Percentiles rank a stretch among this genome's conserved stretches.
Conservation (phyloP, 176 grass and related monocot genomes). For the Cymbopogon citratus region DNA sequence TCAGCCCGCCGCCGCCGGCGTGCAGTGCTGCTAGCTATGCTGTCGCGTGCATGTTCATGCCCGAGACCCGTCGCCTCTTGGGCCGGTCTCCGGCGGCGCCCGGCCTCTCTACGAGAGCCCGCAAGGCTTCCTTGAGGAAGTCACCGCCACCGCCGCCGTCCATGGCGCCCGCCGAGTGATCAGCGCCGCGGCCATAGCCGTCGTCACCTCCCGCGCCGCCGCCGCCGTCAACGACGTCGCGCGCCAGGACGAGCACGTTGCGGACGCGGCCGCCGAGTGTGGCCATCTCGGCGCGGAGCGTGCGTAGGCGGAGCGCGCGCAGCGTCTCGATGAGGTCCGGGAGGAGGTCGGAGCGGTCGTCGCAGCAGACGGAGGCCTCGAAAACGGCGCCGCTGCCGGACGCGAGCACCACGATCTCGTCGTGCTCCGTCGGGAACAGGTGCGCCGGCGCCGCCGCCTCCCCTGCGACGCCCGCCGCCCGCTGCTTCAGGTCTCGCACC, state of each 20-base stretch:
- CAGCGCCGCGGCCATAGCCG: neutral
- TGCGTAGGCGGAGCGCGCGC: slow-evolving; percentile 65
- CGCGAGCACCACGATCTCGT: slow-evolving; percentile 72
- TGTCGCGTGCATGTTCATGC: slow-evolving; percentile 54
- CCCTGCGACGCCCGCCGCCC: slow-evolving; percentile 49
- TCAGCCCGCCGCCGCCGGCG: neutral
- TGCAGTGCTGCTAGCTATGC: slow-evolving; percentile 12
- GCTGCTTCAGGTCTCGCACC: slow-evolving; percentile 85
- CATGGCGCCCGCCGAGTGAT: neutral
- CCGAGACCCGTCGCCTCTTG: slow-evolving; percentile 66
- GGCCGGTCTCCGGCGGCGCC: slow-evolving; percentile 46
- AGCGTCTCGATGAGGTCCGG: slow-evolving; percentile 89
- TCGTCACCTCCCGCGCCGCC: neutral
- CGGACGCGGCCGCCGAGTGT: slow-evolving; percentile 88
- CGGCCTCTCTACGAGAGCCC: slow-evolving; percentile 57
- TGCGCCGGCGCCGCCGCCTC: slow-evolving; percentile 43
- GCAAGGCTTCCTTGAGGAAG: slow-evolving; percentile 60
- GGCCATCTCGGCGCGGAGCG: slow-evolving; percentile 86
- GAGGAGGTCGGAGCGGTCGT: slow-evolving; percentile 86
- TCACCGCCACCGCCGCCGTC: slow-evolving; percentile 17
- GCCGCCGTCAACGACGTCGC: slow-evolving; percentile 5
- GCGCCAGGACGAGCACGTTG: slow-evolving; percentile 76
- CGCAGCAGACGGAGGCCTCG: slow-evolving; percentile 81
- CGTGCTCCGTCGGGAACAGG: slow-evolving; percentile 74
- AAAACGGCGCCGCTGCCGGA: slow-evolving; percentile 48